These are phyloP conservation scores for Phialophora tarda DNA, from an alignment of 2,329 filamentous ascomycete species.

Conservation along the genomic window DNA sequence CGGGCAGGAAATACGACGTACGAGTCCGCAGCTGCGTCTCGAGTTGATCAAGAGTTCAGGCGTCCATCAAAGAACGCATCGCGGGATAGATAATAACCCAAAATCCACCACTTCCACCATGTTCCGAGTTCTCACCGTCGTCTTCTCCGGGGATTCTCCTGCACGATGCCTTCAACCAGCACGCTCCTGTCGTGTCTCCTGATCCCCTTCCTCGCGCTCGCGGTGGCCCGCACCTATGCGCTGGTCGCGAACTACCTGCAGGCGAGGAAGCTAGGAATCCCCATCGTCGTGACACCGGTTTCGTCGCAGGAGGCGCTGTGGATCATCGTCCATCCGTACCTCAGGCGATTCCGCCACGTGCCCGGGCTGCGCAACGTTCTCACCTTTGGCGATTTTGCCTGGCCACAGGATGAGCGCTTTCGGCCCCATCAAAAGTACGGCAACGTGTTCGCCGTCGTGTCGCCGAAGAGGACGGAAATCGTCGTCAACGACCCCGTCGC, in stretches of 20 bases:
- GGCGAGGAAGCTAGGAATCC: constrained; percentile 30
- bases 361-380: constrained; percentile 21
- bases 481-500: constrained; percentile 26
- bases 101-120: background rate
- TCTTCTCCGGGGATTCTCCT: background rate
- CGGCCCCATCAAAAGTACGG: constrained; percentile 22
- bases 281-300: constrained; percentile 29
- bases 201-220: constrained; percentile 10
- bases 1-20: background rate
- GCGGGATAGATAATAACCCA: background rate
- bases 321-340: constrained; percentile 17
- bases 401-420: constrained; percentile 23
- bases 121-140: background rate
- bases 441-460: constrained; percentile 29
- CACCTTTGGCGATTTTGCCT: constrained; percentile 23
- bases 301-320: constrained; percentile 30
- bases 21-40: background rate
- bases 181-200: constrained; percentile 5
- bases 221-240: constrained; percentile 13
- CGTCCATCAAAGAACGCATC: background rate
- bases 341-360: constrained; percentile 17
- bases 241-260: constrained; percentile 30
- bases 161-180: constrained; percentile 5
- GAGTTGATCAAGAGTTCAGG: background rate
- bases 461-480: constrained; percentile 28